Base-by-base conservation (phyloP, 768 basidiomycete species). In the Tylopilus sp. region DNA sequence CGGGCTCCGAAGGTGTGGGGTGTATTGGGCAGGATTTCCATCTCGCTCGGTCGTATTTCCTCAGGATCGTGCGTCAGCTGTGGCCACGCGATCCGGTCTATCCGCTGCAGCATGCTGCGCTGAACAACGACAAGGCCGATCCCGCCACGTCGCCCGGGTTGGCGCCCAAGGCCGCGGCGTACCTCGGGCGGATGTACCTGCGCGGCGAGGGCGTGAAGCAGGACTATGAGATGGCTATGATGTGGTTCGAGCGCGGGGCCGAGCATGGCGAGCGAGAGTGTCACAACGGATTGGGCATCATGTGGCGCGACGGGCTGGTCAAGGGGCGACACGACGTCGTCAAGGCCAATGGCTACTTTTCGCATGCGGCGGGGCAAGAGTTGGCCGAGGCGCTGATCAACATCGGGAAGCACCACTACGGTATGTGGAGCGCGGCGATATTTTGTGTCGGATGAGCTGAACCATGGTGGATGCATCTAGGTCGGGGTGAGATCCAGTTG, bases 181-280 rank as follows among this genome's bases (percentile, higher is more conserved):
- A 91, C 69, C 68, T 98, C 7, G 97, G 95, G 0, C 80, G 92
- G 51, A 98, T 99, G 94, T 88, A 88, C 59, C 69, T 99, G 28
- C 77, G 97, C 33, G 95, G 97, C 0, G 97, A 98, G 66, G 95
- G 95, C 7, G 83, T 91, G 21, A 86, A 86, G 59, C 75, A 77
- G 53, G 90, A 98, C 67, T 78, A 80, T 18, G 74, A 77, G 23
- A 68, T 80, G 55, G 95, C 92, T 9, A 91, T 85, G 73, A 80
- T 95, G 74, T 99, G 97, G 97, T 95, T 95, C 59, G 90, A 93
- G 59, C 79, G 97, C 47, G 95, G 91, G 1, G 81, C 78, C 12
- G 79, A 81, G 39, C 79, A 85, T 62, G 85, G 83, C 22, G 95
- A 99, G 61, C 80, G 85, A 51, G 95, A 98, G 68, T 88, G 85